Percentiles rank a stretch among this genome's conserved stretches.
Evolutionary conservation across 2,329 filamentous ascomycete genomes (phyloP).

Genomic region (Fusarium sp.): DNA sequence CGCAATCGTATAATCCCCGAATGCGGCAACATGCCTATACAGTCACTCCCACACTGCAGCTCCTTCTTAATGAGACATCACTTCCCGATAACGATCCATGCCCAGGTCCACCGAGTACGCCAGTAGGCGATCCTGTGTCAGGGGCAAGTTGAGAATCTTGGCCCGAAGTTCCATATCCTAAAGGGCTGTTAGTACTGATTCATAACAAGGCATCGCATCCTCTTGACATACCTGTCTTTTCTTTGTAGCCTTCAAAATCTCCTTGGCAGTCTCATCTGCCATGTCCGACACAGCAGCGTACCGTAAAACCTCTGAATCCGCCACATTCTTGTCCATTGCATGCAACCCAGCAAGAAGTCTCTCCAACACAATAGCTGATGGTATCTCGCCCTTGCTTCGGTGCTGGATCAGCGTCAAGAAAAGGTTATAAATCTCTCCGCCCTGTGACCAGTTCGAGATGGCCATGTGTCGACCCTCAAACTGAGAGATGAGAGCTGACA

Average conservation of each 20-base stretch:
- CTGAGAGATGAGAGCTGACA: conserved; percentile 76
- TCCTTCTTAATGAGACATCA: conserved; percentile 63
- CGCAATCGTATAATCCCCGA: conserved; percentile 29
- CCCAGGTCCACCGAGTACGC: conserved; percentile 78
- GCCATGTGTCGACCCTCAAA: conserved; percentile 73
- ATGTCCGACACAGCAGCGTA: conserved; percentile 85
- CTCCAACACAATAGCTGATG: conserved; percentile 63
- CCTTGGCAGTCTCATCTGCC: conserved; percentile 77
- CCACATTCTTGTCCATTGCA: conserved; percentile 61
- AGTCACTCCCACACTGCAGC: background rate
- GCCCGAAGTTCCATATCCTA: conserved; percentile 53
- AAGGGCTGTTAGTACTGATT: conserved; percentile 31
- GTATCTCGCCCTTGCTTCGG: conserved; percentile 55
- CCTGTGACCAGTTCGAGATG: conserved; percentile 80
- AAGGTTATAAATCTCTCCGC: conserved; percentile 81
- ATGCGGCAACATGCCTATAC: conserved; percentile 18
- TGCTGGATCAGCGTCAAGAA: conserved; percentile 66
- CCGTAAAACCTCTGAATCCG: conserved; percentile 63
- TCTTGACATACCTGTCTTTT: conserved; percentile 65
- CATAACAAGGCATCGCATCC: background rate
- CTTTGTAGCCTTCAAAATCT: conserved; percentile 67
- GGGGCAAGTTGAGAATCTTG: conserved; percentile 68
- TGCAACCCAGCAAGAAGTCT: conserved; percentile 68
- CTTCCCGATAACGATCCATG: conserved; percentile 74
- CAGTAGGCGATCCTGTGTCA: conserved; percentile 80